A percentile compares a stretch with the other conserved stretches of the same genome.
These are phyloP conservation scores for Aureobasidium sp. DNA, from an alignment of 2,329 filamentous ascomycete species.

Conservation along the genomic window DNA sequence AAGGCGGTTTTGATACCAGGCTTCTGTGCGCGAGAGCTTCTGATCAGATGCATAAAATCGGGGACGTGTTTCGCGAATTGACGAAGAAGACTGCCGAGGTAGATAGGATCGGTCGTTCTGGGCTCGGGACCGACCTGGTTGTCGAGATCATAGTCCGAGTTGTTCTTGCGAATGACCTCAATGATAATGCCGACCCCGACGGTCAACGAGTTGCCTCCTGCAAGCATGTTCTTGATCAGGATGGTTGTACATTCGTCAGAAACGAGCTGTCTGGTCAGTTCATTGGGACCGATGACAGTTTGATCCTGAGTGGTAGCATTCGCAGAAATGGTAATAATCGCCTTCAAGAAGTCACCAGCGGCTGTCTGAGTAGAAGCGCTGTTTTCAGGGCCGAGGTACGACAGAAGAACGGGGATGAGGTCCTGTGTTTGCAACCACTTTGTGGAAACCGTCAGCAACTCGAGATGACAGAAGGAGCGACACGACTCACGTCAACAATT, in stretches of 20 bases:
- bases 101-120: conserved; percentile 87
- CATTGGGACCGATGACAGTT: conserved; percentile 97
- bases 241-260: conserved; percentile 74
- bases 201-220: conserved; percentile 85
- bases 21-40: conserved; percentile 66
- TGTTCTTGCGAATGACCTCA: conserved; percentile 98
- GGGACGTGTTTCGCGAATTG: conserved; percentile 87
- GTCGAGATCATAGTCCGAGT: conserved; percentile 96
- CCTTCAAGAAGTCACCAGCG: conserved; percentile 94
- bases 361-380: conserved; percentile 90
- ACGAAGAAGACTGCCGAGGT: conserved; percentile 80
- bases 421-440: conserved; percentile 93
- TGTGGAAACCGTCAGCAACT: background rate
- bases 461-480: background rate
- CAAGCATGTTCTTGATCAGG: conserved; percentile 85
- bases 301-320: conserved; percentile 98
- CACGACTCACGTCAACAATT: conserved; percentile 73
- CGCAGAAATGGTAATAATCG: conserved; percentile 96
- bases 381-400: conserved; percentile 77
- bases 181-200: conserved; percentile 97
- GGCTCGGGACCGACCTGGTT: conserved; percentile 73
- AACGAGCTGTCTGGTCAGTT: conserved; percentile 88
- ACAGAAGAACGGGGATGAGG: conserved; percentile 76
- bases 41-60: conserved; percentile 85
- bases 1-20: conserved; percentile 78